Evolutionary conservation across 140 eudicot species (phyloP).

Genomic region (Anethum foeniculum): DNA sequence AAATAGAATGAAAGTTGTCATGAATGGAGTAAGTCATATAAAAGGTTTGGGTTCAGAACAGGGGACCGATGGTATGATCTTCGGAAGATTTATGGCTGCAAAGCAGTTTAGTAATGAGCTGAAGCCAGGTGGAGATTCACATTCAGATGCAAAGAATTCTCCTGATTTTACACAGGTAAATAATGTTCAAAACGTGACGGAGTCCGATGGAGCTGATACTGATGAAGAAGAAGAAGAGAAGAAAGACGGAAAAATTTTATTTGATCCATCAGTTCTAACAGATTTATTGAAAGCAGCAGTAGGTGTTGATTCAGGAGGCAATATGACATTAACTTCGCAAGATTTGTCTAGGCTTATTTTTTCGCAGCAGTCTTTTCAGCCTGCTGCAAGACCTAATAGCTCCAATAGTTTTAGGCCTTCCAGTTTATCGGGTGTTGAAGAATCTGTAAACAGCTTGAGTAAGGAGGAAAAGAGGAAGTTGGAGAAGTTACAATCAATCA

Average conservation of each 20-base stretch:
- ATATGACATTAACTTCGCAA: conserved; percentile 57
- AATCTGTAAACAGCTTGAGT: conserved; percentile 51
- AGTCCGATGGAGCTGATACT: conserved; percentile 61
- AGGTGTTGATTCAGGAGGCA: conserved; percentile 61
- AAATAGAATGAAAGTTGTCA: not conserved
- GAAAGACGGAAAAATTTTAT: conserved; percentile 42
- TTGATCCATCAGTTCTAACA: conserved; percentile 80
- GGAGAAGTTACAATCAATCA: conserved; percentile 62
- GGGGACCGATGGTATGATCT: conserved; percentile 44
- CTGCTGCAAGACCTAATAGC: conserved; percentile 47
- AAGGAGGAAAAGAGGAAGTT: conserved; percentile 82
- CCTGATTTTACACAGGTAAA: conserved; percentile 38
- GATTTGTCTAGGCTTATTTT: conserved; percentile 85
- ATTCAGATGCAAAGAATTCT: conserved; percentile 36
- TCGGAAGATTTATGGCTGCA: conserved; percentile 69
- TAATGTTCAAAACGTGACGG: conserved; percentile 78
- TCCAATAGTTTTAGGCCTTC: conserved; percentile 39
- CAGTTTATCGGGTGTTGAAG: conserved; percentile 25
- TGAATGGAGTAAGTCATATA: conserved; percentile 17
- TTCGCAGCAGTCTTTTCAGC: conserved; percentile 60
- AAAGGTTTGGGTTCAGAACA: conserved; percentile 48
- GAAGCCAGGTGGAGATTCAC: conserved; percentile 42
- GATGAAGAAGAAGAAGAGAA: conserved; percentile 50
- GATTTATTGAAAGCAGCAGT: conserved; percentile 89
- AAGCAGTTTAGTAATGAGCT: conserved; percentile 56